Conservation (phyloP, 106 monocot genomes). For the Phalaenopsis aphrodite region DNA sequence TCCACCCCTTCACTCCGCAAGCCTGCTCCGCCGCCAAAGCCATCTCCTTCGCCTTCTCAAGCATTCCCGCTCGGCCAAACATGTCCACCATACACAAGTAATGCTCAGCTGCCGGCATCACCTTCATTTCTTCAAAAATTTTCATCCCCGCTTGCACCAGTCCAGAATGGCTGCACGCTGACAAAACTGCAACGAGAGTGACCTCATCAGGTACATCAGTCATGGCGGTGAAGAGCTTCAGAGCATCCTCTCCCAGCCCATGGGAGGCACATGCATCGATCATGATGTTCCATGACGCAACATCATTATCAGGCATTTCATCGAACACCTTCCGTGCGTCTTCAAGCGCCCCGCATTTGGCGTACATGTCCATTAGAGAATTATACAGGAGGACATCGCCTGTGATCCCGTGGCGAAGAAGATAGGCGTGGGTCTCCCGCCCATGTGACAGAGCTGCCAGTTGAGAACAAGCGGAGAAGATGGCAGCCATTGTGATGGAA, state of each 20-base stretch:
- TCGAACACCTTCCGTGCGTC: constrained; percentile 36
- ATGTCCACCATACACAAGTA: constrained; percentile 76
- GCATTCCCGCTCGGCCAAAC: constrained; percentile 59
- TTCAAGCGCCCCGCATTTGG: constrained; percentile 37
- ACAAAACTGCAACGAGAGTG: constrained; percentile 54
- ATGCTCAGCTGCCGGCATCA: constrained; percentile 47
- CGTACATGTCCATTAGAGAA: constrained; percentile 81
- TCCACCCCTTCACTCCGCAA: constrained; percentile 41
- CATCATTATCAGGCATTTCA: constrained; percentile 24
- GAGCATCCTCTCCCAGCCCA: constrained; percentile 34
- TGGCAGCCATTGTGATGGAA: constrained; percentile 43
- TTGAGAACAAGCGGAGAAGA: constrained; percentile 67
- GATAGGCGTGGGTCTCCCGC: constrained; percentile 39
- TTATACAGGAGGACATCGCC: constrained; percentile 47
- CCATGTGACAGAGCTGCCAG: constrained; percentile 47
- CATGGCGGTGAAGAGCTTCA: constrained; percentile 57
- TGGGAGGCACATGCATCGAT: constrained; percentile 60
- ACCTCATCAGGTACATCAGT: constrained; percentile 35
- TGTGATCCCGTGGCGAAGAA: constrained; percentile 37
- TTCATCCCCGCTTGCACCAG: constrained; percentile 40
- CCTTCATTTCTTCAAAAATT: constrained; percentile 44
- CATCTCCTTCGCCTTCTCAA: constrained; percentile 48
- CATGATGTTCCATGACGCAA: constrained; percentile 79
- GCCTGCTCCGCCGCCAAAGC: constrained; percentile 24
- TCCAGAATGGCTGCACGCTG: constrained; percentile 75